Base-by-base conservation (phyloP, 2,329 filamentous ascomycete genomes). In the Microcyclospora tardicrescens region DNA sequence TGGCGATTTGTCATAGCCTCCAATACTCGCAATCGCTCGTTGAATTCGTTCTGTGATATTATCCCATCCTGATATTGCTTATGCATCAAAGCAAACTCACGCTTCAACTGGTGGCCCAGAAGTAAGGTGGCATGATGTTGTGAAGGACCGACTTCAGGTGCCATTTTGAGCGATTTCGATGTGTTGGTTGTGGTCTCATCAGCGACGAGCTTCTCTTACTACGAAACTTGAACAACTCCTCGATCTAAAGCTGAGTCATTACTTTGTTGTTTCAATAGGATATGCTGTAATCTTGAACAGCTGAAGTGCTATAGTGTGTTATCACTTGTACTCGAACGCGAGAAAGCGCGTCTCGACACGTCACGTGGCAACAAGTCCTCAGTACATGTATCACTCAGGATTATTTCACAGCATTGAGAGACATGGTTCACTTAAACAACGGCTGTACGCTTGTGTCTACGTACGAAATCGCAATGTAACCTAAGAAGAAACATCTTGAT, bases 381-480 rank as follows among this genome's bases (percentile, higher is more conserved):
- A 32, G 4, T 10, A n/a, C 10, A 5, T 32, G 10, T n/a, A 10
- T 32, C 4, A 10, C 19, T 10, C 4, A 10, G 10, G 30, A 32
- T 6, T 5, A 5, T 6, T n/a, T n/a, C 30, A n/a, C 14, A 15
- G 14, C 30, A n/a, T 10, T 10, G 30, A 32, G 14, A 32, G 30
- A 32, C 30, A n/a, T 30, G n/a, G n/a, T 5, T n/a, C 30, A 15
- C 14, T n/a, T n/a, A 5, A 46, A 51, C 19, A 24, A 24, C 19
- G 19, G 19, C 19, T 24, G 19, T 24, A 24, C 19, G 19, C 19
- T 24, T 24, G 19, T 24, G 34, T 46, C 54, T 55, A 55, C 53
- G 45, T 48, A 54, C 49, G 36, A 55, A 47, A 44, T 55, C 52
- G 43, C 46, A 53, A 46, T 55, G 49, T 40, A 56, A 37, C 41